Evolutionary conservation across 1,284 basidiomycete genomes (phyloP).

Genomic region (Tylopilus orsonianus): DNA sequence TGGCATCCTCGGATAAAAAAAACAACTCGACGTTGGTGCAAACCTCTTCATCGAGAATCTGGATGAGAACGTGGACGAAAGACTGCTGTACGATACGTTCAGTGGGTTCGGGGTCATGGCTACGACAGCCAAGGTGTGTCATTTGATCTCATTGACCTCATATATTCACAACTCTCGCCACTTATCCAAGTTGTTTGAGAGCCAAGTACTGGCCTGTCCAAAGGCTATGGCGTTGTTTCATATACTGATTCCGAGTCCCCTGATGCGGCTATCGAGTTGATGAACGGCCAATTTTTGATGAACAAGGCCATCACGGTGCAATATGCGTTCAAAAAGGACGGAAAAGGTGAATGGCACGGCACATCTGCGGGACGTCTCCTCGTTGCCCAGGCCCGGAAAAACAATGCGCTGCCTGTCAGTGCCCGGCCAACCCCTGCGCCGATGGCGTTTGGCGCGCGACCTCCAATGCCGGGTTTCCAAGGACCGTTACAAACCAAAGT

Average conservation of each 20-base stretch:
- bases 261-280: conserved; percentile 92
- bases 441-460: conserved; percentile 62
- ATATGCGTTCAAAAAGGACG: conserved; percentile 99
- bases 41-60: conserved; percentile 96
- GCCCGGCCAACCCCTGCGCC: conserved; percentile 68
- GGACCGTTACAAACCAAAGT: no score
- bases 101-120: conserved; percentile 91
- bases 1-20: conserved; percentile 53
- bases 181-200: conserved; percentile 90
- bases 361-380: conserved; percentile 93
- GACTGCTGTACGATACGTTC: conserved; percentile 92
- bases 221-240: conserved; percentile 95
- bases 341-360: conserved; percentile 97
- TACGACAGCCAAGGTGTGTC: conserved; percentile 87
- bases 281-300: conserved; percentile 97
- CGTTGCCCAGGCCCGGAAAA: conserved; percentile 92
- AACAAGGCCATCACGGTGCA: conserved; percentile 96
- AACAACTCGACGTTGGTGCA: conserved; percentile 96
- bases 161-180: no score
- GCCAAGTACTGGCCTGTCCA: conserved; percentile 79
- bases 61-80: conserved; percentile 92
- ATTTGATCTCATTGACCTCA: conserved; percentile 1
- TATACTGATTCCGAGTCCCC: conserved; percentile 97
- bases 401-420: conserved; percentile 79
- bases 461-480: conserved; percentile 45